Conservation (phyloP, 345 rosid genomes). For the Rubroshorea leprosula region DNA sequence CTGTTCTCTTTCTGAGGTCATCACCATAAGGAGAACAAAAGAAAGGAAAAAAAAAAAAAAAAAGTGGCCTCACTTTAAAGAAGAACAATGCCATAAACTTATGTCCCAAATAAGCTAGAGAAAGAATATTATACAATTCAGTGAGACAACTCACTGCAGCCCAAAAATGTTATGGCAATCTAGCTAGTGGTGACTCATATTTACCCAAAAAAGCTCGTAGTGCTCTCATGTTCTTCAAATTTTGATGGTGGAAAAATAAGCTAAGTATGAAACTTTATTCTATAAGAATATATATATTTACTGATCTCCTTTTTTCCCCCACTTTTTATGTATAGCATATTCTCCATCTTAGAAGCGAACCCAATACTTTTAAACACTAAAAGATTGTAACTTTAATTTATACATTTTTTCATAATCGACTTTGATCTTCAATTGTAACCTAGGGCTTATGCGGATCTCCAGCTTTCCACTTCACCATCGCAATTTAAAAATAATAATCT, state of each 20-base stretch:
- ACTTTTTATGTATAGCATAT: no score
- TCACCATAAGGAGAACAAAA: constrained; percentile 2
- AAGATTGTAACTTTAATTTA: neutral
- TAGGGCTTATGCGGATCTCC: neutral
- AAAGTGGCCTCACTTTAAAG: neutral
- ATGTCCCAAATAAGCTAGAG: neutral
- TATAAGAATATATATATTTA: neutral
- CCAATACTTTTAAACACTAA: neutral
- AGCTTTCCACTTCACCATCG: neutral
- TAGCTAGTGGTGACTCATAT: neutral
- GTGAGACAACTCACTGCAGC: neutral
- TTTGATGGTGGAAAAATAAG: neutral
- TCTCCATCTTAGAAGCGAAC: neutral
- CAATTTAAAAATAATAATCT: no score
- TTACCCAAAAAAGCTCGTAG: no score
- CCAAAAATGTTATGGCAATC: no score
- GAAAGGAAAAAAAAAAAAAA: neutral
- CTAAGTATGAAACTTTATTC: neutral
- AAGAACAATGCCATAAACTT: neutral
- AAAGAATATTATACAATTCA: neutral
- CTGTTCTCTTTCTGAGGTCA: constrained; percentile 19
- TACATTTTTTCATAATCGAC: neutral
- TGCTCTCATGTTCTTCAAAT: no score
- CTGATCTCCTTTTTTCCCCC: neutral
- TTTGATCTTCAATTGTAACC: no score